Evolutionary conservation across 139 green algal species (phyloP), one percentile per base, ranked within the genome.

Genomic region (Coelastrella sp.): DNA sequence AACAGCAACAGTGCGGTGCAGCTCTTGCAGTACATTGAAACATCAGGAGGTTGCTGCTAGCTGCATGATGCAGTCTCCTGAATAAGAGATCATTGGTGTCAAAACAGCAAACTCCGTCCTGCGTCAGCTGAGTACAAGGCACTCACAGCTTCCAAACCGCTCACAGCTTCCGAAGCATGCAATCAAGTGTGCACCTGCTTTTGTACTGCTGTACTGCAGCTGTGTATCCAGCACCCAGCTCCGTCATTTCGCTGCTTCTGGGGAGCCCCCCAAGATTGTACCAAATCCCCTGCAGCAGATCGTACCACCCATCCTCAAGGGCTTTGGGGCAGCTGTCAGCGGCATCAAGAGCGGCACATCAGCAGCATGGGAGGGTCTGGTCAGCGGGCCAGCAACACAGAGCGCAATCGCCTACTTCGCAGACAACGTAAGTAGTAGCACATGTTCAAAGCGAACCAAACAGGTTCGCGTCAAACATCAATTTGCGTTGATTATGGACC

Each of bases 281-380:
- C 80, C 80, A n/a, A 86, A 86, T 67, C 80, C 80, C 1, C 67
- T 86, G 80, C 80, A 86, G 80, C 66, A 86, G 80, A 80, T 86
- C 8, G 80, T 86, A 21, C 80, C 80, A 9, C 80, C 80, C 1
- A 80, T 86, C 67, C 17, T 86, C 67, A 85, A 76, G 62, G 79
- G 79, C 41, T 37, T 85, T 8, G 45, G 45, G 9, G 79, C 63
- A 37, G 63, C 60, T 32, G 79, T 85, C 13, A 63, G 40, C 43
- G 79, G 79, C 2, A 1, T 77, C 2, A 66, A 48, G 45, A 38
- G 23, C 1, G 80, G 67, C 67, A 32, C 13, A 21, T 4, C 67
- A 23, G 80, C 80, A 57, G 48, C 41, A 0, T 41, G 23, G 9
- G 50, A 76, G 3, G 62, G 32, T 5, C 67, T 86, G 25, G 68